phyloP scores from a whole-genome alignment of 2,329 filamentous ascomycete genomes.

The Fusarium coffeatum region DNA sequence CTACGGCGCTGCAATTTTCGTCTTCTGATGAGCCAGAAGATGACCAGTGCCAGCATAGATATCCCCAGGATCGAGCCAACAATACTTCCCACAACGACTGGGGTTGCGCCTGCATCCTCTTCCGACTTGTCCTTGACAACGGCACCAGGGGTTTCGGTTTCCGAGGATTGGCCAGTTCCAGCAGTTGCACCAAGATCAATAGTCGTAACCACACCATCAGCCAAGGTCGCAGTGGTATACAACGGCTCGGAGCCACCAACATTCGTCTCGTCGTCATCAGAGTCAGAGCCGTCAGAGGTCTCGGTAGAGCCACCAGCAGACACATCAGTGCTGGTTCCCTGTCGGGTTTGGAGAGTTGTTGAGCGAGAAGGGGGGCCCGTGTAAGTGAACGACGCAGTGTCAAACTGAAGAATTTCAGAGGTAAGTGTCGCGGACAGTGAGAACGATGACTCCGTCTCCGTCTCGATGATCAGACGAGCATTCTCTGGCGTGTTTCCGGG shows the following conservation, averaged over 20 bases:
- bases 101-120: constrained; percentile 36
- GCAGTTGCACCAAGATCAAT: constrained; percentile 37
- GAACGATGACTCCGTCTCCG: constrained; percentile 1
- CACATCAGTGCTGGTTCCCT: constrained; percentile 31
- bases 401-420: constrained; percentile 35
- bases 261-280: constrained; percentile 27
- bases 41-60: constrained; percentile 57
- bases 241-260: constrained; percentile 27
- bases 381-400: constrained; percentile 37
- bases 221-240: constrained; percentile 38
- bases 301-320: constrained; percentile 32
- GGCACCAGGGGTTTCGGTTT: constrained; percentile 28
- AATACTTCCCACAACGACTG: constrained; percentile 63
- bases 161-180: constrained; percentile 35
- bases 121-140: constrained; percentile 18
- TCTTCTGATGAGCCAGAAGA: constrained; percentile 64
- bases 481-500: constrained; percentile 15
- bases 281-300: constrained; percentile 22
- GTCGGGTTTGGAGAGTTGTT: constrained; percentile 37
- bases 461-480: constrained; percentile 16
- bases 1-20: constrained; percentile 55
- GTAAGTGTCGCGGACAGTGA: constrained; percentile 1
- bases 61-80: constrained; percentile 59
- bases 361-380: constrained; percentile 27
- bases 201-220: constrained; percentile 37